phyloP scores from a whole-genome alignment of 2,329 filamentous ascomycete genomes.

The Microcyclosporella mali region DNA sequence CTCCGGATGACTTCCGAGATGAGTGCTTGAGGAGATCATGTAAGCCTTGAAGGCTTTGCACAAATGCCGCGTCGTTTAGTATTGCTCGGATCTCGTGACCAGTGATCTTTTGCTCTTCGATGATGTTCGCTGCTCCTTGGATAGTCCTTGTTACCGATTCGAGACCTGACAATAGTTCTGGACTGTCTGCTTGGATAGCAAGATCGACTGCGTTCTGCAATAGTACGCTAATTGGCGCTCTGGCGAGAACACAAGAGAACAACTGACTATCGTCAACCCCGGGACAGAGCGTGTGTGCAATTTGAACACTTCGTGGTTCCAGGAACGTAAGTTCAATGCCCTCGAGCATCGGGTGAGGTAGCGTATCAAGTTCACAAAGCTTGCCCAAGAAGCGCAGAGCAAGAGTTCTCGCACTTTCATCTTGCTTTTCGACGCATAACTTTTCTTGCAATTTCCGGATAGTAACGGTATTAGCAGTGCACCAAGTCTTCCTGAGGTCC shows the following conservation, averaged over 20 bases:
- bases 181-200: constrained; percentile 10
- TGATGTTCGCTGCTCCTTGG: constrained; percentile 8
- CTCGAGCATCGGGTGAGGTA: constrained; percentile 21
- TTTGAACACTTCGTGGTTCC: constrained; percentile 10
- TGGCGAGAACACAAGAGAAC: constrained; percentile 15
- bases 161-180: constrained; percentile 11
- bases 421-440: constrained; percentile 18
- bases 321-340: constrained; percentile 16
- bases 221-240: constrained; percentile 14
- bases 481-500: constrained; percentile 27
- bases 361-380: constrained; percentile 19
- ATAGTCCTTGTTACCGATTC: constrained; percentile 13
- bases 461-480: constrained; percentile 24
- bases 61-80: constrained; percentile 11
- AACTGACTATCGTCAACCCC: constrained; percentile 14
- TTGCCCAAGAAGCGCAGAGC: constrained; percentile 23
- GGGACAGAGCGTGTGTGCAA: constrained; percentile 14
- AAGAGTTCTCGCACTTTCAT: constrained; percentile 18
- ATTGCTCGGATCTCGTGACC: constrained; percentile 15
- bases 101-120: constrained; percentile 15
- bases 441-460: constrained; percentile 33
- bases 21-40: constrained; percentile 1
- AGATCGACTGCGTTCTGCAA: constrained; percentile 14
- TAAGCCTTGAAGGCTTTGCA: constrained; percentile 7
- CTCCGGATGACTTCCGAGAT: not conserved